These are phyloP conservation scores for Puccinia novopanici DNA, from an alignment of 1,284 basidiomycete genomes.

Conservation along the genomic window DNA sequence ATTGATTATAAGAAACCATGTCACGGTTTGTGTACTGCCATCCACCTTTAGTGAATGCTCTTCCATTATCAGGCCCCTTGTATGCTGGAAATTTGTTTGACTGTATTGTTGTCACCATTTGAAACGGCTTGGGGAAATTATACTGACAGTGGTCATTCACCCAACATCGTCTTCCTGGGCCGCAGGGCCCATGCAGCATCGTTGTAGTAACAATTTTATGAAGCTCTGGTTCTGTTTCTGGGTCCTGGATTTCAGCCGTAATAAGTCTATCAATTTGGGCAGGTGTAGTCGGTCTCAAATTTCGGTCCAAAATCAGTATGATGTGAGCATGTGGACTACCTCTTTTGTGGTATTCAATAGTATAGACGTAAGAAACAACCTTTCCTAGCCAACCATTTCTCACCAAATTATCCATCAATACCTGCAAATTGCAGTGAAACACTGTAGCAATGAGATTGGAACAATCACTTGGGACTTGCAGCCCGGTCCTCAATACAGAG, in stretches of 20 bases:
- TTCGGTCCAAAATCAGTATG: not conserved
- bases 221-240: not conserved
- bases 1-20: slow-evolving; percentile 20
- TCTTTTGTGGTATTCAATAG: slow-evolving; percentile 65
- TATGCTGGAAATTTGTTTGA: too few relatives aligned
- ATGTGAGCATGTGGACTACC: slow-evolving; percentile 64
- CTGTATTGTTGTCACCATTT: too few relatives aligned
- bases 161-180: too few relatives aligned
- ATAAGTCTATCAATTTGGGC: not conserved
- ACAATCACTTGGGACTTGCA: slow-evolving; percentile 62
- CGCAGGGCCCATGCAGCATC: not conserved
- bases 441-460: slow-evolving; percentile 62
- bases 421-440: slow-evolving; percentile 61
- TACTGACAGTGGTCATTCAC: too few relatives aligned
- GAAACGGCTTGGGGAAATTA: too few relatives aligned
- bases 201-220: not conserved
- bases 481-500: slow-evolving; percentile 59
- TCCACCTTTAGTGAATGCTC: not conserved
- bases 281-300: not conserved
- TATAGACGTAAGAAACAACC: slow-evolving; percentile 60
- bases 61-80: not conserved
- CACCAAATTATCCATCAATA: not conserved
- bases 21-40: not conserved
- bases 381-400: slow-evolving; percentile 59
- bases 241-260: not conserved